A percentile compares a stretch with the other conserved stretches of the same genome.
Evolutionary conservation across 1,139 yeast species (phyloP).

Genomic region (Saccharomyces pastorianus): DNA sequence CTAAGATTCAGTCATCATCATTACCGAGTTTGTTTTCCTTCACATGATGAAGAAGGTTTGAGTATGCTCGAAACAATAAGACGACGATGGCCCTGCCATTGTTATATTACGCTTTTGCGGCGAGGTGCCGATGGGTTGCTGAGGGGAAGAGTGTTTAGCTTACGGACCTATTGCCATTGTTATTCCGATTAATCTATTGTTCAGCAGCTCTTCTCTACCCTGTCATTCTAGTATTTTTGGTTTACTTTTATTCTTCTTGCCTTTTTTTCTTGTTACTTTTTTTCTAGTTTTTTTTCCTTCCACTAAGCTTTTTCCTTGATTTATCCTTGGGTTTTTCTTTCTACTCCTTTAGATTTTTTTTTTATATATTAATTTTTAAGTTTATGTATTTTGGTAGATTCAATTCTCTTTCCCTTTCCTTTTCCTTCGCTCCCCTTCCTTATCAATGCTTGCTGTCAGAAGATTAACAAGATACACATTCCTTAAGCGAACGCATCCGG

Average conservation of each 20-base stretch:
- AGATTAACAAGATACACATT: not conserved
- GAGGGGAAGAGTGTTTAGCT: not conserved
- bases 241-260: not conserved
- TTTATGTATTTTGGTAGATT: not conserved
- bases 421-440: not conserved
- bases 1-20: not conserved
- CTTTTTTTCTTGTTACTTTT: not conserved
- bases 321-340: not conserved
- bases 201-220: not conserved
- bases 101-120: not conserved
- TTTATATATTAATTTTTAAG: not conserved
- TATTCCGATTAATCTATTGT: not conserved
- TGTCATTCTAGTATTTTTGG: not conserved
- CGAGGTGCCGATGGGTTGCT: not conserved
- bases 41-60: not conserved
- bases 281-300: not conserved
- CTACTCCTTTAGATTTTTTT: not conserved
- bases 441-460: not conserved
- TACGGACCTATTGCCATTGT: not conserved
- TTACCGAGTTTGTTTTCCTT: not conserved
- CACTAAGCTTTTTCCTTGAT: not conserved
- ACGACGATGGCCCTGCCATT: not conserved
- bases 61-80: not conserved
- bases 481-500: constrained; percentile 1
- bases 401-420: not conserved